A percentile compares a stretch with the other conserved stretches of the same genome.
phyloP scores from a whole-genome alignment of 2,329 filamentous ascomycete genomes.

The Cordyceps fumosorosea region DNA sequence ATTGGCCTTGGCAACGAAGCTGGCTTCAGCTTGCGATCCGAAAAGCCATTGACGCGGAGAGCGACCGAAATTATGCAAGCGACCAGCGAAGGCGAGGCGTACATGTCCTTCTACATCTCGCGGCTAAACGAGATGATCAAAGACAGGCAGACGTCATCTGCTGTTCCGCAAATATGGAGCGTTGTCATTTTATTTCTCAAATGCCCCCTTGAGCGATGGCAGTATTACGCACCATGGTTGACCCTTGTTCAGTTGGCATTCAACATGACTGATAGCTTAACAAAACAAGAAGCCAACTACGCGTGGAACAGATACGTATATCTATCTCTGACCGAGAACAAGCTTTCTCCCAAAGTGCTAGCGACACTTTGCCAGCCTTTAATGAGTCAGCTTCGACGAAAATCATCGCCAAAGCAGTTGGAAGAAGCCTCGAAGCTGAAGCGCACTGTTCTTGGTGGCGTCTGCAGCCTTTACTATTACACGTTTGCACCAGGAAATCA shows the following conservation, averaged over 20 bases:
- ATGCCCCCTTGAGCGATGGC: slow-evolving; percentile 61
- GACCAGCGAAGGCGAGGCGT: slow-evolving; percentile 46
- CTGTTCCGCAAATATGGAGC: slow-evolving; percentile 86
- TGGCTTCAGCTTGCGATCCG: slow-evolving; percentile 61
- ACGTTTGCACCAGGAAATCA: slow-evolving; percentile 65
- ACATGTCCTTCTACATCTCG: slow-evolving; percentile 62
- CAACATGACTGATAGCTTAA: slow-evolving; percentile 65
- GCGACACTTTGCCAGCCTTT: slow-evolving; percentile 58
- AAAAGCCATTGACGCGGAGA: slow-evolving; percentile 59
- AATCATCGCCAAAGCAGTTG: slow-evolving; percentile 48
- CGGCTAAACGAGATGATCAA: slow-evolving; percentile 64
- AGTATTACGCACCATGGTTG: slow-evolving; percentile 68
- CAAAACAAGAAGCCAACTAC: slow-evolving; percentile 69
- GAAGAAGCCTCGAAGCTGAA: slow-evolving; percentile 46
- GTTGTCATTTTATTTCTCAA: slow-evolving; percentile 72
- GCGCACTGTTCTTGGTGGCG: slow-evolving; percentile 55
- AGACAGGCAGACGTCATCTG: slow-evolving; percentile 40
- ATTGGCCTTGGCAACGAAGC: slow-evolving; percentile 68
- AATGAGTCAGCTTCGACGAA: slow-evolving; percentile 60
- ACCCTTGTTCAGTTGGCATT: slow-evolving; percentile 75
- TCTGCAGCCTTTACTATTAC: slow-evolving; percentile 80
- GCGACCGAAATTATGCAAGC: slow-evolving; percentile 58
- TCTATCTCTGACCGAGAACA: slow-evolving; percentile 58
- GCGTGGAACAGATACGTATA: slow-evolving; percentile 85
- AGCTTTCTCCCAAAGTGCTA: slow-evolving; percentile 36